Evolutionary conservation across 768 basidiomycete genomes (phyloP), one percentile per base, ranked within the genome.

Genomic region (Leccinellum luteum): DNA sequence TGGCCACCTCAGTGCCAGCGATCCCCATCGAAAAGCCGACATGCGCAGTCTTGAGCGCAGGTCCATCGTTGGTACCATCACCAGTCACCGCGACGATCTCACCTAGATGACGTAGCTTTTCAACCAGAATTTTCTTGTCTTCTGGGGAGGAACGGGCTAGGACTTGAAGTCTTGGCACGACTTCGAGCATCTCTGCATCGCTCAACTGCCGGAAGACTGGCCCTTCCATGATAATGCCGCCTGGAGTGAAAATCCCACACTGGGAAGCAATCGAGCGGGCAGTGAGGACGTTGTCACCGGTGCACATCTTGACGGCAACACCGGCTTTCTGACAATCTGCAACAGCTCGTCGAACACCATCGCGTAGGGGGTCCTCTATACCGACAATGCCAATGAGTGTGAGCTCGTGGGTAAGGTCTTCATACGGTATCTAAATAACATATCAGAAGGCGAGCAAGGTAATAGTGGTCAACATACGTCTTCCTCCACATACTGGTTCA

Each of bases 21-120:
- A 94, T 88, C 63, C 92, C 92, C 93, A 95, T 95, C 4, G 92
- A 94, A 77, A 98, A 98, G 30, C 97, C 96, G 30, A 99, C 94
- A 66, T 98, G 81, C 25, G 97, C 96, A 1, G 90, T 90, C 77
- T 95, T 97, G 60, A 98, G 82, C 7, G 95, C 95, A 30, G 94
- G 95, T 0, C 94, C 96, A 68, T 99, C 97, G 73, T 99, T 98
- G 4, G 95, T 97, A 61, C 97, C 97, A 61, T 98, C 97, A 45
- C 97, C 97, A 27, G 97, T 98, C 44, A 98, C 96, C 59, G 93
- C 93, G 27, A 95, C 91, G 58, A 94, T 87, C 71, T 96, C 92
- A 13, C 94, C 94, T 51, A 94, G 81, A 19, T 78, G 77, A 70
- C 92, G 92, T 48, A 98, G 81, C 19, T 86, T 93, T 69, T 92